A percentile compares a stretch with the other conserved stretches of the same genome.
Evolutionary conservation across 106 monocot genomes (phyloP).

Genomic region (Posidonia australis): DNA sequence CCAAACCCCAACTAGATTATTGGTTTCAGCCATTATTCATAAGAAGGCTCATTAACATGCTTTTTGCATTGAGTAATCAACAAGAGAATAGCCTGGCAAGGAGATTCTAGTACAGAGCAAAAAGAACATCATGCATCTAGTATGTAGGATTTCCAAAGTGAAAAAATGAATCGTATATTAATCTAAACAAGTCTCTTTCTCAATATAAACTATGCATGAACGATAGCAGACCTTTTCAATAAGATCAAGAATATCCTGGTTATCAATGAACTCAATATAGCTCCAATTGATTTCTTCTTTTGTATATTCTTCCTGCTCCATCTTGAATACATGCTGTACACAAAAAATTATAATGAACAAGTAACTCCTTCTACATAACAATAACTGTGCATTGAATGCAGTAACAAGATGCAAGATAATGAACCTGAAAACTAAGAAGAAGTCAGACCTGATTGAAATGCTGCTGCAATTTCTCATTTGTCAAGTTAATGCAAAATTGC

Average conservation of each 20-base stretch:
- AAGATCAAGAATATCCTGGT: conserved; percentile 29
- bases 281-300: conserved; percentile 36
- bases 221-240: conserved; percentile 25
- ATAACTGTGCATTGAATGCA: neutral
- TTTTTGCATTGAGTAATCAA: too few relatives aligned
- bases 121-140: neutral
- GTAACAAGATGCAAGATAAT: neutral
- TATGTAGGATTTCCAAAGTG: too few relatives aligned
- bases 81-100: too few relatives aligned
- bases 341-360: conserved; percentile 2
- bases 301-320: conserved; percentile 35
- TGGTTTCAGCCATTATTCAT: too few relatives aligned
- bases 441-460: conserved; percentile 53
- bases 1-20: too few relatives aligned
- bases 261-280: conserved; percentile 32
- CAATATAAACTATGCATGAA: neutral
- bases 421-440: neutral
- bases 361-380: neutral
- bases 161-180: neutral
- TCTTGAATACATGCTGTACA: conserved; percentile 30
- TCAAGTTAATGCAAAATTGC: conserved; percentile 65
- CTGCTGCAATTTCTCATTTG: conserved; percentile 64
- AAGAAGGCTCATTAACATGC: too few relatives aligned
- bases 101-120: too few relatives aligned
- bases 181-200: neutral